phyloP scores from a whole-genome alignment of 768 basidiomycete genomes.

The Harrya chromipes region DNA sequence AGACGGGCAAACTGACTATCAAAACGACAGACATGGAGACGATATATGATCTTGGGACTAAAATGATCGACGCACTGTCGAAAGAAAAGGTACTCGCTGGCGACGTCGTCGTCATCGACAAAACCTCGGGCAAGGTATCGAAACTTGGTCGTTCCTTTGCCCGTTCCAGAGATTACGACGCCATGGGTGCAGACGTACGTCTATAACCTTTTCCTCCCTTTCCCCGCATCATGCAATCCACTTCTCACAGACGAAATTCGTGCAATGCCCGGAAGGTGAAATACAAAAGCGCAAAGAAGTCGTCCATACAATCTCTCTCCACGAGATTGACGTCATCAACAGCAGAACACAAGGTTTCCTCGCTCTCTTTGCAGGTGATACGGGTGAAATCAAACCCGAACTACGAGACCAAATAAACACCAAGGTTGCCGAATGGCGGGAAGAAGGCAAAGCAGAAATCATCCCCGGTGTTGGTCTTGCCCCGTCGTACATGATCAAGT shows the following conservation, averaged over 20 bases:
- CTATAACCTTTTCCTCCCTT: not conserved
- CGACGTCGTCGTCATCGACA: slow-evolving; percentile 96
- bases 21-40: slow-evolving; percentile 99
- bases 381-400: slow-evolving; percentile 98
- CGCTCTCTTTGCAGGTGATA: slow-evolving; percentile 92
- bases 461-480: slow-evolving; percentile 78
- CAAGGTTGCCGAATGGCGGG: slow-evolving; percentile 96
- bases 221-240: not conserved
- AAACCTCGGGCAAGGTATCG: slow-evolving; percentile 93
- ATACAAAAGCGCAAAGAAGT: slow-evolving; percentile 97
- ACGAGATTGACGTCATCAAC: slow-evolving; percentile 99
- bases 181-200: slow-evolving; percentile 97
- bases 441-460: slow-evolving; percentile 98
- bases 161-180: slow-evolving; percentile 96
- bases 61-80: slow-evolving; percentile 97
- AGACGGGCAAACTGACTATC: slow-evolving; percentile 95
- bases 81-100: slow-evolving; percentile 97
- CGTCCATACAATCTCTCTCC: slow-evolving; percentile 94
- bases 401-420: slow-evolving; percentile 94
- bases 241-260: slow-evolving; percentile 81
- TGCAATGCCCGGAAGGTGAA: slow-evolving; percentile 97
- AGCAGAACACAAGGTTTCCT: slow-evolving; percentile 98
- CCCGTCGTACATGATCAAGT: not conserved
- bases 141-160: slow-evolving; percentile 97
- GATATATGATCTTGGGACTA: slow-evolving; percentile 95